Evolutionary conservation across 306 rosid species (phyloP).

Genomic region (Pyrus bretschneideri): DNA sequence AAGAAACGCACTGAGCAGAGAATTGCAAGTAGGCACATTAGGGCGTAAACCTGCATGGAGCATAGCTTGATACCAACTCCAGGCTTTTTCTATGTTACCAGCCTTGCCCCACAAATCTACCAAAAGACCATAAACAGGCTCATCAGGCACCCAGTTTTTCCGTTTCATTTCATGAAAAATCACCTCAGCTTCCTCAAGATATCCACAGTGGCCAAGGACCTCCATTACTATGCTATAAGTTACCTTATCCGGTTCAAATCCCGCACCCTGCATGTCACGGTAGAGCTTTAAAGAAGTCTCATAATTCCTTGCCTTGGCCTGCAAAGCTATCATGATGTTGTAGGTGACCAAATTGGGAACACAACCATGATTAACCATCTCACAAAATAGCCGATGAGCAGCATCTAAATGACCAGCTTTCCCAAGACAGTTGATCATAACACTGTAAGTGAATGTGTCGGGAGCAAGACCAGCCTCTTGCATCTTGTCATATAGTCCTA

Average conservation of each 20-base stretch:
- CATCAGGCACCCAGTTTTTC: constrained; percentile 82
- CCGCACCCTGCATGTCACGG: constrained; percentile 76
- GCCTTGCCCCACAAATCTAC: constrained; percentile 96
- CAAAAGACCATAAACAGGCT: constrained; percentile 89
- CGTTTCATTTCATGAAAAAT: constrained; percentile 69
- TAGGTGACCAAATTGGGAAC: constrained; percentile 87
- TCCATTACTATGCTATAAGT: constrained; percentile 95
- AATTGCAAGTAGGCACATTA: constrained; percentile 88
- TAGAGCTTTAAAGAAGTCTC: constrained; percentile 67
- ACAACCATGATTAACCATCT: constrained; percentile 85
- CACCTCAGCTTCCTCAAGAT: constrained; percentile 78
- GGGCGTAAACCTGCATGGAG: constrained; percentile 75
- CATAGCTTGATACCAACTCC: constrained; percentile 87
- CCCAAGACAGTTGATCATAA: constrained; percentile 90
- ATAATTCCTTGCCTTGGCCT: constrained; percentile 93
- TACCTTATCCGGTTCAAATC: constrained; percentile 85
- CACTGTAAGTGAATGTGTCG: constrained; percentile 95
- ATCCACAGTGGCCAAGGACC: constrained; percentile 94
- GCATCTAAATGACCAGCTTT: constrained; percentile 84
- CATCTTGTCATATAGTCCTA: constrained; percentile 79
- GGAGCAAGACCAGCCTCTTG: constrained; percentile 83
- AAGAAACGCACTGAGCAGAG: constrained; percentile 85
- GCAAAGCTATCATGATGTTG: constrained; percentile 89
- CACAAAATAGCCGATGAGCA: constrained; percentile 69
- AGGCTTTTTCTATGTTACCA: constrained; percentile 84